phyloP scores from a whole-genome alignment of 176 grass and related monocot species.

The Tillandsia leiboldiana region DNA sequence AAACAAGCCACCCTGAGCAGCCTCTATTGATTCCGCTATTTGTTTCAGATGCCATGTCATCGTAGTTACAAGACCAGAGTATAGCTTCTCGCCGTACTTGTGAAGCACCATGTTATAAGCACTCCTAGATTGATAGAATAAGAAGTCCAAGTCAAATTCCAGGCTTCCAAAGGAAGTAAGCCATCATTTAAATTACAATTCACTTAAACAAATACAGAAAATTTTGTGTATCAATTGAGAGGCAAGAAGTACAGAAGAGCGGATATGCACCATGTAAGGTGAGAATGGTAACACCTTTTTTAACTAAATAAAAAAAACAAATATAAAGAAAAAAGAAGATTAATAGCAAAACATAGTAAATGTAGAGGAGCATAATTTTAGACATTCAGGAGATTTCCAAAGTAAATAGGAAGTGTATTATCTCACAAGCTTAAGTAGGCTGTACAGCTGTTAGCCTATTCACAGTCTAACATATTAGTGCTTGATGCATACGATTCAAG shows the following conservation, averaged over 20 bases:
- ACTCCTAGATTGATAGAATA: conserved; percentile 40
- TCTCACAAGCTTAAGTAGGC: no score
- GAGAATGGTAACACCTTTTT: neutral
- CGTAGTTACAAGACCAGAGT: conserved; percentile 54
- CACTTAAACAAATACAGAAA: neutral
- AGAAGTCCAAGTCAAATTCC: neutral
- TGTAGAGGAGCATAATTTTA: no score
- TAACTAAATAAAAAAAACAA: no score
- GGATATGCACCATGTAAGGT: neutral
- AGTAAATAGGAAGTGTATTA: no score
- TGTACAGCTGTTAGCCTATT: no score
- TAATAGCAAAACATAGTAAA: no score
- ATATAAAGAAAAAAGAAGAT: no score
- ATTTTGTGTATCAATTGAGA: neutral
- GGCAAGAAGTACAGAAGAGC: neutral
- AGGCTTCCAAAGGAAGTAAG: neutral
- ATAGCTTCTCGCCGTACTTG: conserved; percentile 87
- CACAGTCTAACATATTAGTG: no score
- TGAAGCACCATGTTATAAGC: conserved; percentile 99
- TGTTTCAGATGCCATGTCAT: conserved; percentile 71
- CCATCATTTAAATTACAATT: neutral
- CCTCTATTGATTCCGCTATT: conserved; percentile 68
- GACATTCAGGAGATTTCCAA: no score
- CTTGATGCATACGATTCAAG: no score
- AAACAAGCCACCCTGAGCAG: conserved; percentile 71